Evolutionary conservation across 2,329 filamentous ascomycete species (phyloP), one percentile per base, ranked within the genome.

Genomic region (Venturia effusa): DNA sequence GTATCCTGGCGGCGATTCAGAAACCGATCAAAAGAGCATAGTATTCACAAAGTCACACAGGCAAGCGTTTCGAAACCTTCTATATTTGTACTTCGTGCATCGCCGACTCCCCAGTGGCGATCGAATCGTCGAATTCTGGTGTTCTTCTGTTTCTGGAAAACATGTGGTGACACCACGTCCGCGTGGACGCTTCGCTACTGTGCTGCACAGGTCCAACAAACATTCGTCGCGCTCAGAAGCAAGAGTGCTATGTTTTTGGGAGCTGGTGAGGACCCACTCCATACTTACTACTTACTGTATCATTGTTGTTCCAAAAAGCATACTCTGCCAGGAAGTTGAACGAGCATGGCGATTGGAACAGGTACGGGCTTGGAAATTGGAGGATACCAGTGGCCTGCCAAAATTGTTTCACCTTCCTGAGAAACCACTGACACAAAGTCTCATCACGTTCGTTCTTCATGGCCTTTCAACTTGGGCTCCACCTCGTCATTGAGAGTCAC

Each of bases 111-210:
- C 51, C 30, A 34, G 51, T 57, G 30, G 51, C 51, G 51, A 57
- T 27, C 51, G 51, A 57, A 57, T 57, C 51, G 51, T 32, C 30
- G 51, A 57, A 57, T 57, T 57, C 30, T 57, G 51, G 30, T 57
- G 51, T 57, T 34, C 51, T 57, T 55, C 48, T 55, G 48, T 32
- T 55, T 55, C 48, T 60, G 57, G 57, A 41, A 43, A 60, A n/a
- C 59, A 43, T 43, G 59, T 27, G 37, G 59, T 60, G 59, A 60
- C 59, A 60, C 59, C 6, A n/a, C 13, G 59, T 60, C 43, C 59
- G 59, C 59, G 59, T 60, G 59, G 59, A 40, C 24, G 43, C 27
- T n/a, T 60, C 34, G 34, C 34, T 60, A 37, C 59, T 43, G 59
- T 39, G 59, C 41, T 60, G 59, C 59, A 41, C 59, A 60, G 6